Evolutionary conservation across 2,329 filamentous ascomycete genomes (phyloP), one percentile per base, ranked within the genome.

Genomic region (Escovopsis sp.): DNA sequence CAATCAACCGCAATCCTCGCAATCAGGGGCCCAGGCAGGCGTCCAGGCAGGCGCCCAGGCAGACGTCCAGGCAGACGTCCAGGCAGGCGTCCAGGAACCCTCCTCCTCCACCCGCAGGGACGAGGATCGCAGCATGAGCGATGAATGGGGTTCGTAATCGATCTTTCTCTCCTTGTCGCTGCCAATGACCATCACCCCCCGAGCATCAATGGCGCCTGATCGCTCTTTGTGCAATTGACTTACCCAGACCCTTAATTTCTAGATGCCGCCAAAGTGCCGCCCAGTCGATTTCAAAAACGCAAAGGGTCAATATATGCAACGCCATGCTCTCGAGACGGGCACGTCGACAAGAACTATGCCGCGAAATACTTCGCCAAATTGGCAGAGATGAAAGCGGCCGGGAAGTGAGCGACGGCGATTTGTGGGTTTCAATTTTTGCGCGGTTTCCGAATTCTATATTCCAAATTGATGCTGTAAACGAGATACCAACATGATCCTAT

Each of bases 241-340:
- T 30, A 16, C 11, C 15, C 34, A 6, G 12, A 12, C 16, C 20
- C 5, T 33, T 10, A 8, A 16, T 25, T 33, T 13, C 9, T 35
- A 76, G 77, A 82, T 58, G 78, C 78, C 4, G 69, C 72, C 50
- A 81, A 81, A 59, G 76, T 79, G 0, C 74, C 74, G 2, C 78
- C 78, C 9, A 77, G 71, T 47, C 74, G 74, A 37, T 81, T 83
- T 62, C 78, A 82, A 59, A 79, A 79, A 61, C 72, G 74, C 53
- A 76, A 79, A 59, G 78, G 78, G 42, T 80, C 74, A 54, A 79
- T 81, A 58, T 80, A 76, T 55, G 73, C 76, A 37, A 82, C 79
- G 8, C 77, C 74, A 2, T 65, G 65, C 51, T 79, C 74, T 20
- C 71, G 77, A 44, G 79, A 82, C 56, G 76, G 76, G 14, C 75